These are phyloP conservation scores for Teunomyces barrocoloradensis DNA, from an alignment of 805 yeast species.

Conservation along the genomic window DNA sequence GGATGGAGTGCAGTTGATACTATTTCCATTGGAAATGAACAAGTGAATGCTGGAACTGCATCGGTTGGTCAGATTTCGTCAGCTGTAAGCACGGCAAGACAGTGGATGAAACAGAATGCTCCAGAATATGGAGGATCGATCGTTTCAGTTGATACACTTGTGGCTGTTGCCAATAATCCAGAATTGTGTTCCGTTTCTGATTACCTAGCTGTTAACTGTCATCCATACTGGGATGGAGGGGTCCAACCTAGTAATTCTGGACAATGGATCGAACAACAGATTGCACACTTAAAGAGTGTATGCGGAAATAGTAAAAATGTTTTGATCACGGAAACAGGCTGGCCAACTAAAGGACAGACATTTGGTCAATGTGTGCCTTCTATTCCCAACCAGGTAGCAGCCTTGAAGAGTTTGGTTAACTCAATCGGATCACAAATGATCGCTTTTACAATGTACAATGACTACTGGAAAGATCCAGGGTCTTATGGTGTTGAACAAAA, in stretches of 20 bases:
- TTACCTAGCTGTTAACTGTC: slow-evolving; percentile 64
- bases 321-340: slow-evolving; percentile 63
- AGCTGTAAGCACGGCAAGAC: slow-evolving; percentile 49
- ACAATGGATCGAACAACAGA: slow-evolving; percentile 48
- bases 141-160: slow-evolving; percentile 64
- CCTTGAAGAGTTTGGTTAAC: slow-evolving; percentile 48
- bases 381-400: slow-evolving; percentile 47
- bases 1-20: slow-evolving; percentile 72
- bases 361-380: slow-evolving; percentile 59
- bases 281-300: slow-evolving; percentile 38
- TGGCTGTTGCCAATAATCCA: slow-evolving; percentile 53
- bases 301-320: slow-evolving; percentile 52
- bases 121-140: slow-evolving; percentile 53
- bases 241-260: slow-evolving; percentile 53
- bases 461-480: slow-evolving; percentile 61
- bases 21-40: slow-evolving; percentile 63
- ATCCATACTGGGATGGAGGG: slow-evolving; percentile 63
- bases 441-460: slow-evolving; percentile 61
- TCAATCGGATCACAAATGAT: slow-evolving; percentile 48
- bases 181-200: slow-evolving; percentile 56
- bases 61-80: slow-evolving; percentile 44
- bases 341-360: slow-evolving; percentile 63
- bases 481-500: slow-evolving; percentile 56
- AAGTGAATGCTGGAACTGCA: slow-evolving; percentile 53
- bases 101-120: slow-evolving; percentile 39